phyloP scores from a whole-genome alignment of 2,329 filamentous ascomycete species.

The Aureobasidium sp. region DNA sequence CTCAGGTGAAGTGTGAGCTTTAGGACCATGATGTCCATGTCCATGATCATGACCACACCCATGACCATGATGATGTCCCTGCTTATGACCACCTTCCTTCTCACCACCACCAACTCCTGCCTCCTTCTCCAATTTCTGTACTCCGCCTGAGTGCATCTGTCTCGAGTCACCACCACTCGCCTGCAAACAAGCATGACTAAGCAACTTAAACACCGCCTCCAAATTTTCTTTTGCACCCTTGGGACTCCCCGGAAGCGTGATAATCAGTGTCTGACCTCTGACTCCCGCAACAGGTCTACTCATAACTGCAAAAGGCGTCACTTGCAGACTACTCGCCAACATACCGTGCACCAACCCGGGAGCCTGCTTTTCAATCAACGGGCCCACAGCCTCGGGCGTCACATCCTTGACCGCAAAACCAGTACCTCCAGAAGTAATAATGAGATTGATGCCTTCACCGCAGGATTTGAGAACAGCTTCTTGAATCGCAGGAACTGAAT shows the following conservation, averaged over 20 bases:
- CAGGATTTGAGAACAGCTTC: slow-evolving; percentile 52
- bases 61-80: slow-evolving; percentile 37
- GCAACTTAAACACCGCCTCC: slow-evolving; percentile 74
- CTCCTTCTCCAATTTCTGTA: slow-evolving; percentile 75
- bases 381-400: slow-evolving; percentile 81
- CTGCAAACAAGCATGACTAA: slow-evolving; percentile 92
- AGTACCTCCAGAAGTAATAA: slow-evolving; percentile 86
- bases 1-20: slow-evolving; percentile 62
- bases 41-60: slow-evolving; percentile 44
- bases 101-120: slow-evolving; percentile 49
- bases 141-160: slow-evolving; percentile 66
- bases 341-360: slow-evolving; percentile 90
- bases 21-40: slow-evolving; percentile 48
- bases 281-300: slow-evolving; percentile 86
- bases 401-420: slow-evolving; percentile 79
- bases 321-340: slow-evolving; percentile 71
- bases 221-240: slow-evolving; percentile 95
- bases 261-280: slow-evolving; percentile 68
- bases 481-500: slow-evolving; percentile 68
- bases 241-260: slow-evolving; percentile 88
- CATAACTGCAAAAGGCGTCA: slow-evolving; percentile 98
- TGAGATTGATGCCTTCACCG: slow-evolving; percentile 53
- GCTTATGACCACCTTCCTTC: slow-evolving; percentile 21
- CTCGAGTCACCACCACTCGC: slow-evolving; percentile 77
- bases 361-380: slow-evolving; percentile 75